These are phyloP conservation scores for Fistulifera solaris DNA, from an alignment of 108 stramenopile species.

Conservation along the genomic window DNA sequence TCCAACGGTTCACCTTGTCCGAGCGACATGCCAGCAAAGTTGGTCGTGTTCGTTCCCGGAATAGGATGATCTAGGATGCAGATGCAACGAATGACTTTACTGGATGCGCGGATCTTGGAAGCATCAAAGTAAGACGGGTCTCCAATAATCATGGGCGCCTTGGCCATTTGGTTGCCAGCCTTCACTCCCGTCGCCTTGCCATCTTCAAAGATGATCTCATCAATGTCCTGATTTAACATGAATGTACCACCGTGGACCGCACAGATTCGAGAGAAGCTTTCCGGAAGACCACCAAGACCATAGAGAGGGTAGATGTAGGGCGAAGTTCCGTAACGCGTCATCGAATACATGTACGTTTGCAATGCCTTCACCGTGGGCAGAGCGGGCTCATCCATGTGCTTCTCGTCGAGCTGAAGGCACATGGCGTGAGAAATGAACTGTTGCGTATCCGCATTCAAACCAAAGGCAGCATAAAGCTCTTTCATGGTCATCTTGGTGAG, in stretches of 20 bases:
- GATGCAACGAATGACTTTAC: slow-evolving; percentile 93
- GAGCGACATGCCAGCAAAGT: too few species aligned
- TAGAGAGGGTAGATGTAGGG: slow-evolving; percentile 99
- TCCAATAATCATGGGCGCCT: slow-evolving; percentile 93
- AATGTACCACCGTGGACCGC: slow-evolving; percentile 99
- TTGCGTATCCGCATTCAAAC: slow-evolving; percentile 89
- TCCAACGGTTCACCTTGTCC: slow-evolving; percentile 24
- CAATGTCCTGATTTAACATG: slow-evolving; percentile 97
- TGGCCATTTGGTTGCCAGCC: slow-evolving; percentile 89
- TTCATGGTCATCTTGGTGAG: slow-evolving; percentile 90
- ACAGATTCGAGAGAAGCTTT: slow-evolving; percentile 97
- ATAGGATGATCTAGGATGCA: slow-evolving; percentile 96
- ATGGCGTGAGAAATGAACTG: slow-evolving; percentile 99
- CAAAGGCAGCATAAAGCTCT: slow-evolving; percentile 89
- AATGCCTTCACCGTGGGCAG: slow-evolving; percentile 80
- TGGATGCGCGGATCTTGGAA: slow-evolving; percentile 72
- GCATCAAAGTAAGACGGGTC: slow-evolving; percentile 94
- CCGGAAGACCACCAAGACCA: slow-evolving; percentile 96
- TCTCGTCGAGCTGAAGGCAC: slow-evolving; percentile 92
- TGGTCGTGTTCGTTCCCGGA: slow-evolving; percentile 75
- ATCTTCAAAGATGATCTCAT: slow-evolving; percentile 85
- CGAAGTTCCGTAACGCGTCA: slow-evolving; percentile 88
- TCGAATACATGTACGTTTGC: slow-evolving; percentile 88
- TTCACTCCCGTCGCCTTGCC: slow-evolving; percentile 89
- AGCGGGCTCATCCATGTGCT: slow-evolving; percentile 90